These are phyloP conservation scores for Allium cepa DNA, from an alignment of 106 monocot species.

Conservation along the genomic window DNA sequence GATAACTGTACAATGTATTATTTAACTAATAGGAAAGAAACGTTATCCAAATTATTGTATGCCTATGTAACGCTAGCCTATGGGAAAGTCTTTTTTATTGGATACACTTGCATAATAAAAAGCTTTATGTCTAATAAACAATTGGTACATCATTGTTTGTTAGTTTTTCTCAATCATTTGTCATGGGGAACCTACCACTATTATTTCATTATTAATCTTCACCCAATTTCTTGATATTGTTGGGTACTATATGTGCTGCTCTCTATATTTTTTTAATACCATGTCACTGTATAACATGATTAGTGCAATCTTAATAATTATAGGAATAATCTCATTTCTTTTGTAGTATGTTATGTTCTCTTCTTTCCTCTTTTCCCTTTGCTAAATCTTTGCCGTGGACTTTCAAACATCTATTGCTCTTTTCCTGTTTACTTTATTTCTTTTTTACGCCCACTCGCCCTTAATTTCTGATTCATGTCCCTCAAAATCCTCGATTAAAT, in stretches of 20 bases:
- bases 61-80: no score
- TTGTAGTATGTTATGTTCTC: not conserved
- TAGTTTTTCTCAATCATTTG: constrained; percentile 5
- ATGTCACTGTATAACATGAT: constrained; percentile 7
- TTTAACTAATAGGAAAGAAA: no score
- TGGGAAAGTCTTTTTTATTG: not conserved
- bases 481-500: not conserved
- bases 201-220: not conserved
- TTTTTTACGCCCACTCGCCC: not conserved
- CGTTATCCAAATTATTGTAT: no score
- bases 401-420: not conserved
- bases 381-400: not conserved
- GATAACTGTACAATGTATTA: no score
- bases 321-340: not conserved
- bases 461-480: not conserved
- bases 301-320: constrained; percentile 1
- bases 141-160: constrained; percentile 8
- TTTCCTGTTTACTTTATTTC: not conserved
- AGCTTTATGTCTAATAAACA: not conserved
- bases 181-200: constrained; percentile 11
- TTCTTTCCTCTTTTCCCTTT: not conserved
- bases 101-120: constrained; percentile 5
- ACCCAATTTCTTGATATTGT: constrained; percentile 5
- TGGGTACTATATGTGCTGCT: not conserved
- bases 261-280: not conserved